Conservation (phyloP, 108 stramenopile species). For the Cyclostephanos tholiformis region DNA sequence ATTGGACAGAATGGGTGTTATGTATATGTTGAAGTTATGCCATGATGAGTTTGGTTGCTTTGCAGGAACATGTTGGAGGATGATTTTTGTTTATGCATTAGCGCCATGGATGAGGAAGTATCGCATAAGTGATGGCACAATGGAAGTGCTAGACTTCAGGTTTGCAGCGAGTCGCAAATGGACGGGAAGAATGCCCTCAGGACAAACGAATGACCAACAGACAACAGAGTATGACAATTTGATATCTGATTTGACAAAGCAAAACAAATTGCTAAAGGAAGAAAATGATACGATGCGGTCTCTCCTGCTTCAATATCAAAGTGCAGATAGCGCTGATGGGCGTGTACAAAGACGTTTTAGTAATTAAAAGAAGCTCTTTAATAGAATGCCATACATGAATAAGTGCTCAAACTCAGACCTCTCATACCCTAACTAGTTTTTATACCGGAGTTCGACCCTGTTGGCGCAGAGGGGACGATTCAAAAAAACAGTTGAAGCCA, state of each 20-base stretch:
- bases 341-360: no score
- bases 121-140: slow-evolving; percentile 7
- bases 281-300: slow-evolving; percentile 1
- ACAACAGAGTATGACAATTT: not conserved
- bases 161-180: slow-evolving; percentile 31
- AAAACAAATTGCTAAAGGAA: not conserved
- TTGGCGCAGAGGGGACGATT: no score
- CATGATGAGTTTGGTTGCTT: slow-evolving; percentile 49
- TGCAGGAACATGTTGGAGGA: slow-evolving; percentile 57
- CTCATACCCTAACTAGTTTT: no score
- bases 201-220: not conserved
- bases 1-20: slow-evolving; percentile 18
- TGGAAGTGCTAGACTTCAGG: slow-evolving; percentile 16
- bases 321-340: not conserved
- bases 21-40: slow-evolving; percentile 66
- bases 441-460: no score
- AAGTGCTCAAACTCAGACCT: no score
- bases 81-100: slow-evolving; percentile 41
- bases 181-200: slow-evolving; percentile 37
- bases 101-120: slow-evolving; percentile 53
- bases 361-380: no score
- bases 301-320: slow-evolving; percentile 2
- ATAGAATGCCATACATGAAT: no score
- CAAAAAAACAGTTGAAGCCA: no score
- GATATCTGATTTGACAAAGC: not conserved